Percentiles rank a stretch among this genome's conserved stretches.
Conservation (phyloP, 148 eudicot genomes). For the Amaranthus cruentus region DNA sequence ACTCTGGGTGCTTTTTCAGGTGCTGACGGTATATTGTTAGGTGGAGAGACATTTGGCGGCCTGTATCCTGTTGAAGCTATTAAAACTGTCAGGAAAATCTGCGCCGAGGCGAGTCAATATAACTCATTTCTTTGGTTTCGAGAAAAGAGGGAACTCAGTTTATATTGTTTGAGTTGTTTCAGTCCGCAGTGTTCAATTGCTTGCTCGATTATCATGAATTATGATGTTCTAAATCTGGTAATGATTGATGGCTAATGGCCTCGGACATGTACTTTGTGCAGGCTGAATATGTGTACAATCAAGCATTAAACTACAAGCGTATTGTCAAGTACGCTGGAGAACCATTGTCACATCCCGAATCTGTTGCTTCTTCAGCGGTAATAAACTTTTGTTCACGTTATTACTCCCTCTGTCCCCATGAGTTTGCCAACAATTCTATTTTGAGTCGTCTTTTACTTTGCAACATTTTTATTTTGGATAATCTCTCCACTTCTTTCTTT, state of each 20-base stretch:
- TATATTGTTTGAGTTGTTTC: not conserved
- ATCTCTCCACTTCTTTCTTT: too few relatives aligned
- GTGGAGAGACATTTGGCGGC: conserved; percentile 59
- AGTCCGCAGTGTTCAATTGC: not conserved
- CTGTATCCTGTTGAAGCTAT: conserved; percentile 55
- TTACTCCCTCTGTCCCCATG: too few relatives aligned
- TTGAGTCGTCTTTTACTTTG: too few relatives aligned
- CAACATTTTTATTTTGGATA: too few relatives aligned
- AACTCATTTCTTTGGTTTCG: too few relatives aligned
- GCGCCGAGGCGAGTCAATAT: conserved; percentile 36
- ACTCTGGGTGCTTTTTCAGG: conserved; percentile 32
- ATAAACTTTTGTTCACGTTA: not conserved
- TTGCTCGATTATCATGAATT: not conserved
- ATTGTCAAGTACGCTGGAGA: conserved; percentile 43
- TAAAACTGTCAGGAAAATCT: conserved; percentile 49
- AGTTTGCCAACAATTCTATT: too few relatives aligned
- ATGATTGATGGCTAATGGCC: conserved; percentile 3
- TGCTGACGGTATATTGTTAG: conserved; percentile 56
- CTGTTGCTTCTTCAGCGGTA: conserved; percentile 73
- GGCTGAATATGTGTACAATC: conserved; percentile 56
- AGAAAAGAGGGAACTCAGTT: too few relatives aligned
- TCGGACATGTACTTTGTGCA: conserved; percentile 21
- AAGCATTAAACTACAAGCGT: conserved; percentile 42
- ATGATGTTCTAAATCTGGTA: not conserved
- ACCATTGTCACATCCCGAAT: conserved; percentile 51